Percentiles rank a stretch among this genome's conserved stretches.
Conservation (phyloP, 768 basidiomycete genomes). For the Fistulinella prunicolor region DNA sequence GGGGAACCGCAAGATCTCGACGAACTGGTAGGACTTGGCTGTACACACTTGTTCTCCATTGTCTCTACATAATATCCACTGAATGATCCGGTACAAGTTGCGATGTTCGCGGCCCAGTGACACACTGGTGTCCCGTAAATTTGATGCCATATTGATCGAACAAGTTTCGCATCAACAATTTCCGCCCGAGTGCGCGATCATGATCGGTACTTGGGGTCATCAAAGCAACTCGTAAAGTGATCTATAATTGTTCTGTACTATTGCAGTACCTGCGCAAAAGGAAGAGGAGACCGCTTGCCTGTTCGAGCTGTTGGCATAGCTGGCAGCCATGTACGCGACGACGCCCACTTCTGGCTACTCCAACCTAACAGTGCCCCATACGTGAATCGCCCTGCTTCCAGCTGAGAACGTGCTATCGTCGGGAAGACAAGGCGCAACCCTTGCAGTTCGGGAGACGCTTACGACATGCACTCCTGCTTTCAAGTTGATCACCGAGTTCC, state of each 20-base stretch:
- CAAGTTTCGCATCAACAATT: slow-evolving; percentile 30
- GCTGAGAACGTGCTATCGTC: slow-evolving; percentile 24
- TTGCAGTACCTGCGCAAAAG: slow-evolving; percentile 36
- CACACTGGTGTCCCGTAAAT: slow-evolving; percentile 30
- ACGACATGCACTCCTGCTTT: slow-evolving; percentile 24
- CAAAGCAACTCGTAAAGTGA: slow-evolving; percentile 41
- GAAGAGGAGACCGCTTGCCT: slow-evolving; percentile 36
- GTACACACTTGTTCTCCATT: slow-evolving; percentile 17
- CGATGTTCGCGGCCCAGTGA: slow-evolving; percentile 24
- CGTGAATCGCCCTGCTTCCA: slow-evolving; percentile 7
- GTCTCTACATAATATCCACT: slow-evolving; percentile 13
- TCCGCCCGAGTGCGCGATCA: slow-evolving; percentile 39
- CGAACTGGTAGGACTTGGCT: slow-evolving; percentile 22
- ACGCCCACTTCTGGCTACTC: slow-evolving; percentile 24
- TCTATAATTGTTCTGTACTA: slow-evolving; percentile 36
- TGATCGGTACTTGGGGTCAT: slow-evolving; percentile 26
- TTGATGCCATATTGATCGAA: slow-evolving; percentile 16
- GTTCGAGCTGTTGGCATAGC: slow-evolving; percentile 26
- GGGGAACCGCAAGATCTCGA: slow-evolving; percentile 19
- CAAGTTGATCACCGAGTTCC: slow-evolving; percentile 32
- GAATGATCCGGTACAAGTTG: too few relatives aligned
- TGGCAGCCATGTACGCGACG: slow-evolving; percentile 23
- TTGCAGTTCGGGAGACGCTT: slow-evolving; percentile 18
- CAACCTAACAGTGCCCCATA: slow-evolving; percentile 35
- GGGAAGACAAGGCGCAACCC: slow-evolving; percentile 35